Base-by-base conservation (phyloP, 176 grass and related monocot genomes). In the Carex scoparia region DNA sequence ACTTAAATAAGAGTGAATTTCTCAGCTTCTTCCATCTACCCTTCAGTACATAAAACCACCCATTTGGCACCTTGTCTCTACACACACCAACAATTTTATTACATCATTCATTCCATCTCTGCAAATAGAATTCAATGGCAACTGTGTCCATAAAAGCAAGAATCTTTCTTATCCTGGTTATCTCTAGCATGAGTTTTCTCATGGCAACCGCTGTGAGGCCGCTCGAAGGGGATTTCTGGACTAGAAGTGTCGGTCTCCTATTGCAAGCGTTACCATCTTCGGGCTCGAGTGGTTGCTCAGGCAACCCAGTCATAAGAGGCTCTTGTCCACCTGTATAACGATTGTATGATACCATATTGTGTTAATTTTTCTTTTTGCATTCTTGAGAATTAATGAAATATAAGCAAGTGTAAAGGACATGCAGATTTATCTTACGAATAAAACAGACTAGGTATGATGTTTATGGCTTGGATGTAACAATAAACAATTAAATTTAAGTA, bases 141-240 rank as follows among this genome's bases (percentile, higher is more conserved):
- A 42, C 35, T 74, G 16, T 42, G 27, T 18, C 35, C 3, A 38
- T 44, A 49, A 74, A 18, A 74, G 69, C 35, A 74, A 23, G 23
- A 42, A 4, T 74, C 18, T 46, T 74, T 18, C 6, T 74, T 42
- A 12, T 10, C 69, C 33, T 74, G 18, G 33, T 74, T 4, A 74
- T 73, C 18, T 73, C 11, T 74, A 42, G 33, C 69, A 74, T 74
- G 27, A 74, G 49, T 44, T 49, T 74, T 74, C 69, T 74, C 69
- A 18, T 44, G 13, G 7, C 13, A 16, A 31, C 33, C 7, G 69
- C 69, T 0, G 69, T 12, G 69, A 73, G 69, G 33, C 69, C 69
- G 37, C 48, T 73, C 19, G 69, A 73, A 42, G 69, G 69, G 48
- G 69, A 73, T 73, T 42, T 35, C 15, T 42, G 32, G 32, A 42